Evolutionary conservation across 306 rosid species (phyloP), one percentile per base, ranked within the genome.

Genomic region (Arachis stenosperma): DNA sequence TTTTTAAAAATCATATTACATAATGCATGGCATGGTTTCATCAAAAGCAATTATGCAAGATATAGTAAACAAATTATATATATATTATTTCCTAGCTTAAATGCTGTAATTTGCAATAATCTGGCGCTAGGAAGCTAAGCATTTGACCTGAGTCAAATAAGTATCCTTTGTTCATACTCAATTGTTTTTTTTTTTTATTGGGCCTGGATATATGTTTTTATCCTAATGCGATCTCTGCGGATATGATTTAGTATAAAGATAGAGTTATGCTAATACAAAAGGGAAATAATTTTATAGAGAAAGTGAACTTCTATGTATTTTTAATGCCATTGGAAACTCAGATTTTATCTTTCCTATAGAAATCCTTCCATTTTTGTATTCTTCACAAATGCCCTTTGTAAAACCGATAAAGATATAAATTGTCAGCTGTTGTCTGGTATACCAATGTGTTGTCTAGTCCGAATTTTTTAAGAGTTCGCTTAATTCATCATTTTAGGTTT

Each of bases 401-500:
- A 33, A 33, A 33, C 37, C 37, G 37, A 33, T 33, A 33, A 33
- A 2, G 37, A 33, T 33, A 33, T 33, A 33, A 33, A 54, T 27
- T 5, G 33, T n/a, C 46, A 42, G 12, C 17, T 42, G 57, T 62
- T 33, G 65, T 46, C n/a, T 8, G 39, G 69, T 39, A 37, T 48
- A 69, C 58, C 27, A 14, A 36, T 40, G 2, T 69, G 57, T 30
- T 60, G 55, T 67, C 57, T 65, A 15, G 4, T 43, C 51, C 8
- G 17, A 9, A 65, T 61, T 65, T 75, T 12, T 8, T 75, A 40
- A 39, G 84, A 63, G 43, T 63, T 82, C 30, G 3, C 54, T 69
- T 67, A 58, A 11, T 48, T 67, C 8, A 33, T 13, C 46, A 10
- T 53, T 56, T 48, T 73, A 86, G 90, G 88, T 86, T 66, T 74